Evolutionary conservation across 2,329 filamentous ascomycete species (phyloP).

Genomic region (Cordyceps cateniannulata): DNA sequence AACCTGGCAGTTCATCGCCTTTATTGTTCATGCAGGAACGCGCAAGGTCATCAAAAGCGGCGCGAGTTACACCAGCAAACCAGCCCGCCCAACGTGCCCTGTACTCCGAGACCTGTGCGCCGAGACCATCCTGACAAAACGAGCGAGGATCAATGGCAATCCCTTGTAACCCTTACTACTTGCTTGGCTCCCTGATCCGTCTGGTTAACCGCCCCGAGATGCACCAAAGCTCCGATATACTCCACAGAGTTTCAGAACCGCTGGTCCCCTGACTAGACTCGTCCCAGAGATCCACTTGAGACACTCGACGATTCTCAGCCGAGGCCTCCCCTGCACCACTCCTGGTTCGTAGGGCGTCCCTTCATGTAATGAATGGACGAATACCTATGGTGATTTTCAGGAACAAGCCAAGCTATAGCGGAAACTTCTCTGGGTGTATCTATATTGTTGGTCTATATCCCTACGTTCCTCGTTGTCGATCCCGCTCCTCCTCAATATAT

Average conservation of each 20-base stretch:
- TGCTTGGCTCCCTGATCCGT: not conserved
- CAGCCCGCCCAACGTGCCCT: not conserved
- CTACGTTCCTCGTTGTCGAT: not conserved
- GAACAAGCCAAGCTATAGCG: not conserved
- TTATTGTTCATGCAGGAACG: not conserved
- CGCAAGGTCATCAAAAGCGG: no score
- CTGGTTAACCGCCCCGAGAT: not conserved
- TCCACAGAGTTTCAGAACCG: conserved; percentile 7
- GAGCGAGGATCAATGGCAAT: not conserved
- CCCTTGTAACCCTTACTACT: no score
- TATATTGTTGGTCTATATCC: not conserved
- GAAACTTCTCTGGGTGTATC: not conserved
- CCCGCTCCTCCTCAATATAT: not conserved
- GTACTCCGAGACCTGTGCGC: no score
- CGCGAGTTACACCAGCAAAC: not conserved
- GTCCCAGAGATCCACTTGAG: conserved; percentile 4
- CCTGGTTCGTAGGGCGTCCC: no score
- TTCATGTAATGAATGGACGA: not conserved
- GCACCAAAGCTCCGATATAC: not conserved
- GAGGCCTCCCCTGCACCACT: not conserved
- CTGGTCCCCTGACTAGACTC: conserved; percentile 1
- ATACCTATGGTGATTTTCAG: not conserved
- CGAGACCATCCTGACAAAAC: not conserved
- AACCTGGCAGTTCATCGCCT: not conserved
- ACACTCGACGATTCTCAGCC: not conserved